phyloP scores from a whole-genome alignment of 495 filamentous ascomycete species.

The Penicillium dipodomyicola region DNA sequence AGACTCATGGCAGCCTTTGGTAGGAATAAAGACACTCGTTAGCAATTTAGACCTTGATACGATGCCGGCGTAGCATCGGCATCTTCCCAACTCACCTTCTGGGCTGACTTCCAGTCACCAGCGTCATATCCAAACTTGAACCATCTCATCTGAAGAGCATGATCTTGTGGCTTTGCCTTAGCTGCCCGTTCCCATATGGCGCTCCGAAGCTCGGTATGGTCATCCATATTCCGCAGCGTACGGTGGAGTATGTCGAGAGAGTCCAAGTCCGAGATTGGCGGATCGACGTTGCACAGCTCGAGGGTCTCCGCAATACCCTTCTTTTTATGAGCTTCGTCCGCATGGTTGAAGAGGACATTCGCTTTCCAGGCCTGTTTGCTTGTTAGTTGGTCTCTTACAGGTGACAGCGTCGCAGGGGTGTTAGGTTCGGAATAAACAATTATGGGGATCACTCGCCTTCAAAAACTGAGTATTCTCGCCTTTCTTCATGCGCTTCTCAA shows the following conservation, averaged over 20 bases:
- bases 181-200: slow-evolving; percentile 56
- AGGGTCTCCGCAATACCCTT: slow-evolving; percentile 49
- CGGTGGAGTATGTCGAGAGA: slow-evolving; percentile 48
- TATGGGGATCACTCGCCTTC: slow-evolving; percentile 26
- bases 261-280: slow-evolving; percentile 50
- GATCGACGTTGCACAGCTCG: slow-evolving; percentile 44
- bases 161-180: slow-evolving; percentile 49
- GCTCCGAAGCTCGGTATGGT: slow-evolving; percentile 34
- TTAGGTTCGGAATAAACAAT: neutral
- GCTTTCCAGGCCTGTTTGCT: slow-evolving; percentile 51
- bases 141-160: slow-evolving; percentile 54
- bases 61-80: neutral
- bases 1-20: slow-evolving; percentile 56
- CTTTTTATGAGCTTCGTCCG: slow-evolving; percentile 43
- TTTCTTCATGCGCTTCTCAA: slow-evolving; percentile 60
- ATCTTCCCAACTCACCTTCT: slow-evolving; percentile 45
- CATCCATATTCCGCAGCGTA: slow-evolving; percentile 34
- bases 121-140: slow-evolving; percentile 48
- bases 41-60: neutral
- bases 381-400: neutral
- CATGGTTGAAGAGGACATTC: slow-evolving; percentile 45
- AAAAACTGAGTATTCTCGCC: slow-evolving; percentile 51
- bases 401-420: no score
- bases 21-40: slow-evolving; percentile 1
- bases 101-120: slow-evolving; percentile 56